These are phyloP conservation scores for Paraconiothyrium brasiliense DNA, from an alignment of 2,329 filamentous ascomycete genomes.

Conservation along the genomic window DNA sequence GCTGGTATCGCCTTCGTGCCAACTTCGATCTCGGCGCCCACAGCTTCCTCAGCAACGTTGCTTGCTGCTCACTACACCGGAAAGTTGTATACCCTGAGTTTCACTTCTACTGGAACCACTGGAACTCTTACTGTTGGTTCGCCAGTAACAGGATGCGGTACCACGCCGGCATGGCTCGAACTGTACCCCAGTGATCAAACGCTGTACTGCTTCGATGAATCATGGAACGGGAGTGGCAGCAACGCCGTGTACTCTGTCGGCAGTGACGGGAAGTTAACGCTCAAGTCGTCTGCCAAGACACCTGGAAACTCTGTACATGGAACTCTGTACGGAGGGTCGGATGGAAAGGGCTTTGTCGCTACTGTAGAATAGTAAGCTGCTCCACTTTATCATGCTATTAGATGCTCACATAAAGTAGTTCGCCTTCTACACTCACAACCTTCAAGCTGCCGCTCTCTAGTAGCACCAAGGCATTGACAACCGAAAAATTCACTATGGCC, in stretches of 20 bases:
- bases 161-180: conserved; percentile 19
- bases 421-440: conserved; percentile 34
- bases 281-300: conserved; percentile 12
- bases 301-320: conserved; percentile 29
- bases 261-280: conserved; percentile 11
- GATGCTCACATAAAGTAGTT: conserved; percentile 15
- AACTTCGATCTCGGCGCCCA: conserved; percentile 3
- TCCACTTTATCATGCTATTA: background rate
- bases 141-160: conserved; percentile 15
- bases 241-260: conserved; percentile 11
- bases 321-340: conserved; percentile 27
- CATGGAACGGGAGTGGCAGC: conserved; percentile 16
- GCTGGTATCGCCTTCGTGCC: conserved; percentile 11
- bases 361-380: conserved; percentile 30
- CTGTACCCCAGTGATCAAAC: conserved; percentile 9
- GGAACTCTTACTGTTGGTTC: conserved; percentile 5
- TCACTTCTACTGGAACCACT: conserved; percentile 9
- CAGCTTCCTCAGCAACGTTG: conserved; percentile 10
- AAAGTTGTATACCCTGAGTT: conserved; percentile 10
- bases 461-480: conserved; percentile 24
- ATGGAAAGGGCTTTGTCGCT: conserved; percentile 29
- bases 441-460: conserved; percentile 36
- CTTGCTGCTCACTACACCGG: conserved; percentile 13
- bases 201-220: conserved; percentile 20
- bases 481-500: conserved; percentile 23